Conservation (phyloP, 2,329 filamentous ascomycete species). For the Penicillium capsulatum region DNA sequence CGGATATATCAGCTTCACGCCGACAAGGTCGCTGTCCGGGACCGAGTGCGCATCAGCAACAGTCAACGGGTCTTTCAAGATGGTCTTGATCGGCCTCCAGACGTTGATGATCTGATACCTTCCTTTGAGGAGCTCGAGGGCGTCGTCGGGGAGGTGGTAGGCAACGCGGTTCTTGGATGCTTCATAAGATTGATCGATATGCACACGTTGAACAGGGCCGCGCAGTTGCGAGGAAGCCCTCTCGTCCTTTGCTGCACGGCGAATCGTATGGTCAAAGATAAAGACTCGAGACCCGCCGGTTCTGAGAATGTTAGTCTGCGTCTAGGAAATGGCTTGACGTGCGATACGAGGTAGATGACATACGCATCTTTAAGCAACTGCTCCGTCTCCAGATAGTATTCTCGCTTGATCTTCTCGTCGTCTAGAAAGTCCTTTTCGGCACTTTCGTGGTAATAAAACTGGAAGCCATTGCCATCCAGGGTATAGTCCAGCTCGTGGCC, state of each 20-base stretch:
- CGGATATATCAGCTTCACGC: constrained; percentile 50
- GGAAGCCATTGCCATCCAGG: constrained; percentile 47
- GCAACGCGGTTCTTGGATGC: constrained; percentile 43
- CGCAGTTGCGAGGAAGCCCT: constrained; percentile 33
- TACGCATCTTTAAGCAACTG: constrained; percentile 44
- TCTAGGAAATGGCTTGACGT: not conserved
- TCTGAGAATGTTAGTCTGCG: constrained; percentile 14
- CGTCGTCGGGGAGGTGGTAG: constrained; percentile 45
- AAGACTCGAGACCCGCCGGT: constrained; percentile 44
- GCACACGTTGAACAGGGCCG: constrained; percentile 49
- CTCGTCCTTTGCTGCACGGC: constrained; percentile 34
- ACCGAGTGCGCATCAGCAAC: constrained; percentile 52
- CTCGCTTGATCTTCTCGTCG: constrained; percentile 38
- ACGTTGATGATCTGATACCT: constrained; percentile 51
- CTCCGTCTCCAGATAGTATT: constrained; percentile 48
- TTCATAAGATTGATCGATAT: constrained; percentile 49
- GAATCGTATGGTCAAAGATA: constrained; percentile 52
- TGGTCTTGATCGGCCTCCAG: constrained; percentile 49
- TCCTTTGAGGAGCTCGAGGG: constrained; percentile 40
- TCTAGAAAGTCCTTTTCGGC: constrained; percentile 40
- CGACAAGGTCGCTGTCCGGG: constrained; percentile 49
- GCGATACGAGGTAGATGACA: constrained; percentile 1
- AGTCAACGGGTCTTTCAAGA: constrained; percentile 53
- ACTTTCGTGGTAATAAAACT: constrained; percentile 41
- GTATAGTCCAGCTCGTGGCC: constrained; percentile 42